A percentile compares a stretch with the other conserved stretches of the same genome.
Conservation (phyloP, 176 grass and related monocot genomes). For the Paspalum notatum region DNA sequence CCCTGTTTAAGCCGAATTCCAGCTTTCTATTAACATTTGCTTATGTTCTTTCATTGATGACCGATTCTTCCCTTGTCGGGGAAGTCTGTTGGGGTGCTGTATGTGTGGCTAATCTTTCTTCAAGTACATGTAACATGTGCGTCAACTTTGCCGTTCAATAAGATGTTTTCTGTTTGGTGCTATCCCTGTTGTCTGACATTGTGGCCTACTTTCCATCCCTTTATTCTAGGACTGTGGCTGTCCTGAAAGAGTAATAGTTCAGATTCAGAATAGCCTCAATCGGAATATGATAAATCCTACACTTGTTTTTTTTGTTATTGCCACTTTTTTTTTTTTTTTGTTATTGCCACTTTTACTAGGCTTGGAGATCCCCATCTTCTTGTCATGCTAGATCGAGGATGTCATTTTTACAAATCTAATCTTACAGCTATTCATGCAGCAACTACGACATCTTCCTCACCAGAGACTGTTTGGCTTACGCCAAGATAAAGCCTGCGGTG, state of each 20-base stretch:
- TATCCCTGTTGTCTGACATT: neutral
- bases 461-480: constrained; percentile 78
- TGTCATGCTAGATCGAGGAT: neutral
- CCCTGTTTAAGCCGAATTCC: neutral
- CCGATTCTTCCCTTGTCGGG: neutral
- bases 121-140: neutral
- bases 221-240: neutral
- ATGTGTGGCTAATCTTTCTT: neutral
- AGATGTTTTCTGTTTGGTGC: neutral
- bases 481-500: constrained; percentile 93
- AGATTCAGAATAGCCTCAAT: neutral
- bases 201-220: neutral
- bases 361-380: neutral
- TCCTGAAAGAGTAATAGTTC: neutral
- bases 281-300: neutral
- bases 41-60: neutral
- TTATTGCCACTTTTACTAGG: neutral
- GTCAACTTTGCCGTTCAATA: neutral
- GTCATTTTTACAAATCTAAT: neutral
- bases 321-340: neutral
- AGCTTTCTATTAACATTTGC: neutral
- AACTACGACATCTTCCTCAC: constrained; percentile 98
- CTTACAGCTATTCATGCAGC: constrained; percentile 52
- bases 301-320: neutral
- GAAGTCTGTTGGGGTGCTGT: neutral